A percentile compares a stretch with the other conserved stretches of the same genome.
Conservation (phyloP, 2,329 filamentous ascomycete genomes). For the Lasiodiplodia theobromae region DNA sequence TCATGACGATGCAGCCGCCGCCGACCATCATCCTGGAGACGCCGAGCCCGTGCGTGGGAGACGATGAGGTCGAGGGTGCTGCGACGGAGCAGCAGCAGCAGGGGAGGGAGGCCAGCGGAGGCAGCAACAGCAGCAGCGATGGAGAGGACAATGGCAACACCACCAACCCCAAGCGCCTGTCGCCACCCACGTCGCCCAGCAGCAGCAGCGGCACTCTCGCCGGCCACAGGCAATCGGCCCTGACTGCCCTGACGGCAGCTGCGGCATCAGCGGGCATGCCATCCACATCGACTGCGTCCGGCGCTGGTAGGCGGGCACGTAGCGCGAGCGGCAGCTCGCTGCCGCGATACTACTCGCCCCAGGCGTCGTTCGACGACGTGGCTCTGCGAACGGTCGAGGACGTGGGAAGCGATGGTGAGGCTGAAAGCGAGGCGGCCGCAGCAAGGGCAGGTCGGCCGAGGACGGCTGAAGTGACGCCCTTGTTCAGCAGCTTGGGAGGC, state of each 20-base stretch:
- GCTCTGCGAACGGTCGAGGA: slow-evolving; percentile 14
- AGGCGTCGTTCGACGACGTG: slow-evolving; percentile 20
- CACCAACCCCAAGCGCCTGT: background rate
- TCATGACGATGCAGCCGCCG: slow-evolving; percentile 11
- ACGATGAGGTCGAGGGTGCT: background rate
- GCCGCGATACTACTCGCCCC: slow-evolving; percentile 18
- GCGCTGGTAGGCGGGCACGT: background rate
- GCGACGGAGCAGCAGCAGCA: background rate
- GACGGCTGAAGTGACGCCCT: background rate
- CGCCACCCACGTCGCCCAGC: background rate
- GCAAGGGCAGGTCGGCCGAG: background rate
- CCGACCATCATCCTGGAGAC: slow-evolving; percentile 26
- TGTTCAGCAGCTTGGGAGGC: slow-evolving; percentile 2
- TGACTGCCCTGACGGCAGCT: background rate
- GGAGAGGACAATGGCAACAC: background rate
- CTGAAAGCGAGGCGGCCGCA: background rate
- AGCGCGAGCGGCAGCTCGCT: slow-evolving; percentile 19
- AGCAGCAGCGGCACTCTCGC: background rate
- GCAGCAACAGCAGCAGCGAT: background rate
- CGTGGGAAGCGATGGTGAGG: background rate
- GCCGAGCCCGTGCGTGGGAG: slow-evolving; percentile 3
- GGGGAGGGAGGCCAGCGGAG: background rate
- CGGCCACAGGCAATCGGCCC: background rate
- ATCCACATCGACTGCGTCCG: background rate
- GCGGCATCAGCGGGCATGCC: background rate